Conservation (phyloP, 495 filamentous ascomycete species). For the Haplographium delicatum region DNA sequence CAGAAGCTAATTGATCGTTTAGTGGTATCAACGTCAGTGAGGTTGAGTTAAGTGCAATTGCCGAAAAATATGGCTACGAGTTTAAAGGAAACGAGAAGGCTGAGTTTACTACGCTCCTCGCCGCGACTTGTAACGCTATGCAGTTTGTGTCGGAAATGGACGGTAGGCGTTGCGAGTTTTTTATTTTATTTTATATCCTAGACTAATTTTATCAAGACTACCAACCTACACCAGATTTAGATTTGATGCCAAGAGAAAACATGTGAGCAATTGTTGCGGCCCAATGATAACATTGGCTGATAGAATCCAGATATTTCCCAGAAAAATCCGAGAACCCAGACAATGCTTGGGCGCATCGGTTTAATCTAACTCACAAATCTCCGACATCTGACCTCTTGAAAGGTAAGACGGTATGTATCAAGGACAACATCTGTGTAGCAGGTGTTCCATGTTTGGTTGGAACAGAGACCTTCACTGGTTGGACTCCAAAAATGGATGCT, state of each 20-base stretch:
- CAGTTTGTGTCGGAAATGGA: constrained; percentile 19
- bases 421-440: constrained; percentile 24
- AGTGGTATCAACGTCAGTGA: constrained; percentile 16
- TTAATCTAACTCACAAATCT: constrained; percentile 20
- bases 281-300: too few relatives aligned
- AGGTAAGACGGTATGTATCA: constrained; percentile 22
- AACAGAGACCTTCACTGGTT: constrained; percentile 26
- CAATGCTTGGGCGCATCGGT: constrained; percentile 35
- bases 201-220: constrained; percentile 8
- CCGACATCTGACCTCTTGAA: constrained; percentile 15
- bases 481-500: constrained; percentile 37
- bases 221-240: constrained; percentile 13
- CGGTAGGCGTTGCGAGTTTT: constrained; percentile 1
- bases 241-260: constrained; percentile 6
- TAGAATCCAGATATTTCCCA: constrained; percentile 19
- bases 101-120: constrained; percentile 12
- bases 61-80: constrained; percentile 13
- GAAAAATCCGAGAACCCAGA: constrained; percentile 30
- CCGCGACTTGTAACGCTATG: constrained; percentile 19
- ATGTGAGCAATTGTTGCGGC: too few relatives aligned
- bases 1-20: background rate
- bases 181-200: background rate
- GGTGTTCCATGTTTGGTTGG: constrained; percentile 24
- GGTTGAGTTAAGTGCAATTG: constrained; percentile 5
- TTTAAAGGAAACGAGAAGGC: constrained; percentile 18